A percentile compares a stretch with the other conserved stretches of the same genome.
phyloP scores from a whole-genome alignment of 768 basidiomycete genomes.

The Butyriboletus loyo region DNA sequence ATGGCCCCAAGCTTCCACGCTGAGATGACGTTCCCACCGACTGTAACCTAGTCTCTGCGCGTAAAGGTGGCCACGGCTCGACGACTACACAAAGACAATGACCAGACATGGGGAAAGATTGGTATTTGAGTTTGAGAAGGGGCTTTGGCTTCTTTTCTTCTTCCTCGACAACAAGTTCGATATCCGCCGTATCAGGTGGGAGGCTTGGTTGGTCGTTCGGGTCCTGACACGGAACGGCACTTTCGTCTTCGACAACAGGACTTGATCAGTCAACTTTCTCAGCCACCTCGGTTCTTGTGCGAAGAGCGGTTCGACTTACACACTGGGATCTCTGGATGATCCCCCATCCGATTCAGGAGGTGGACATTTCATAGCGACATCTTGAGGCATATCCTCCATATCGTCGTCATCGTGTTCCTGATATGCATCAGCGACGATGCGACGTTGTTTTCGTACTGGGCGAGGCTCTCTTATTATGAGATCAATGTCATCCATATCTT shows the following conservation, averaged over 20 bases:
- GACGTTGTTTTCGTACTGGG: slow-evolving; percentile 34
- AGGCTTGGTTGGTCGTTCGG: not conserved
- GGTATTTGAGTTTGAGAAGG: slow-evolving; percentile 59
- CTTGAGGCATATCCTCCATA: slow-evolving; percentile 1
- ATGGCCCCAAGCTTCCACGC: slow-evolving; percentile 28
- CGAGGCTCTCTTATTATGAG: slow-evolving; percentile 16
- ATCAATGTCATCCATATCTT: slow-evolving; percentile 12
- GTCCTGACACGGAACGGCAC: not conserved
- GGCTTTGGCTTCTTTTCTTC: slow-evolving; percentile 76
- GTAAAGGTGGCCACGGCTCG: slow-evolving; percentile 71
- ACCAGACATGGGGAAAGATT: slow-evolving; percentile 67
- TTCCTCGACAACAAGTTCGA: slow-evolving; percentile 49
- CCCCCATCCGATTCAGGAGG: not conserved
- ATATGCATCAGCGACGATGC: slow-evolving; percentile 23
- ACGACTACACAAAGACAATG: slow-evolving; percentile 79
- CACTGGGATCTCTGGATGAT: not conserved
- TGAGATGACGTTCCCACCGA: slow-evolving; percentile 29
- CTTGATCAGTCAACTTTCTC: slow-evolving; percentile 1
- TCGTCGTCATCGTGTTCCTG: slow-evolving; percentile 25
- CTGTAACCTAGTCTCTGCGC: slow-evolving; percentile 31
- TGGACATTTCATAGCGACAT: slow-evolving; percentile 18
- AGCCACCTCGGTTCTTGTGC: not conserved
- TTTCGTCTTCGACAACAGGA: not conserved
- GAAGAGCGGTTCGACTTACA: slow-evolving; percentile 4
- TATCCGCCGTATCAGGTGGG: slow-evolving; percentile 4